Conservation (phyloP, 805 yeast species). For the Suhomyces pyralidae region DNA sequence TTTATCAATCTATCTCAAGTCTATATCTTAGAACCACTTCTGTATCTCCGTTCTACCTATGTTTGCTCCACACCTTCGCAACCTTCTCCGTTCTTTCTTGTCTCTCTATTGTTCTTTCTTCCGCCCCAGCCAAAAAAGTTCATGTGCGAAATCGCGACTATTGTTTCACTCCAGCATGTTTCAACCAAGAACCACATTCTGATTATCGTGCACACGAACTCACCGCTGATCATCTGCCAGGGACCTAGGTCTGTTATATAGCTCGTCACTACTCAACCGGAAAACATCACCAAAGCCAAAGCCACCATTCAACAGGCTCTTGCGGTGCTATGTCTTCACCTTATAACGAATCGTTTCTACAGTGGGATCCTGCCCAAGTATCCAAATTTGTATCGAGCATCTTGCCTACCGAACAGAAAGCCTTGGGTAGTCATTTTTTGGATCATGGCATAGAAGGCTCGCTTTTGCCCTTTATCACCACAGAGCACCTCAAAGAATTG, state of each 20-base stretch:
- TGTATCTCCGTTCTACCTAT: not conserved
- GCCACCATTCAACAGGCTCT: not conserved
- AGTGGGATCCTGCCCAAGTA: conserved; percentile 47
- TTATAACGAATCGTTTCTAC: conserved; percentile 33
- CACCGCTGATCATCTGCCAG: not conserved
- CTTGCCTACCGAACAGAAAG: conserved; percentile 19
- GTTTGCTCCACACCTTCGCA: not conserved
- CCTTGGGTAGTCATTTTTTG: conserved; percentile 35
- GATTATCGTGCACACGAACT: not conserved
- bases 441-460: conserved; percentile 71
- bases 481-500: conserved; percentile 70
- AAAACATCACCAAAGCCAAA: not conserved
- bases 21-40: too few relatives aligned
- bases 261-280: not conserved
- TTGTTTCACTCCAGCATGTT: not conserved
- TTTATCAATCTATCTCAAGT: too few relatives aligned
- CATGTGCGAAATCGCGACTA: not conserved
- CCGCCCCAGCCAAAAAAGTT: not conserved
- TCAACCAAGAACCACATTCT: not conserved
- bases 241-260: not conserved
- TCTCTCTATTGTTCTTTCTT: not conserved
- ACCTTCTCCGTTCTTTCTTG: not conserved
- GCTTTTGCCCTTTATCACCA: conserved; percentile 62
- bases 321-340: conserved; percentile 7
- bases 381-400: conserved; percentile 29